Evolutionary conservation across 2,329 filamentous ascomycete genomes (phyloP).

Genomic region (Blastomyces gilchristii): DNA sequence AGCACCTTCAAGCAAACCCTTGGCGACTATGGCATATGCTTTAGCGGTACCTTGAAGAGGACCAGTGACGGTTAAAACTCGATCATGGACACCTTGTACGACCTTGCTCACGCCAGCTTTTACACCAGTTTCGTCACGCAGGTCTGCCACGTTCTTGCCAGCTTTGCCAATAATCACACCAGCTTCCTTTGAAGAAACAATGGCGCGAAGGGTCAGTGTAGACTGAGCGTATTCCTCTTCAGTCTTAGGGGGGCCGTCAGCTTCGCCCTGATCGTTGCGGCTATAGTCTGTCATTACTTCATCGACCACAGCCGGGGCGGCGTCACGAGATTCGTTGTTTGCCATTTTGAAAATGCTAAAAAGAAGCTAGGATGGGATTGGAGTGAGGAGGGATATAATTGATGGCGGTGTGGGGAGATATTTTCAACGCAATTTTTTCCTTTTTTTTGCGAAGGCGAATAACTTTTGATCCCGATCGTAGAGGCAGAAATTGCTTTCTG

Average conservation of each 20-base stretch:
- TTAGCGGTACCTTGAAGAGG: conserved; percentile 78
- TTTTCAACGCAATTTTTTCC: neutral
- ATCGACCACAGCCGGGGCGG: conserved; percentile 48
- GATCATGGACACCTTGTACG: conserved; percentile 92
- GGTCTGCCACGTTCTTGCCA: conserved; percentile 94
- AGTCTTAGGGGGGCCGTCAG: conserved; percentile 73
- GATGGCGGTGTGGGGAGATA: neutral
- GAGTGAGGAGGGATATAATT: conserved; percentile 5
- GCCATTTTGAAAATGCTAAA: conserved; percentile 43
- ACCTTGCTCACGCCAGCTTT: conserved; percentile 98
- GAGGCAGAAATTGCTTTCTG: conserved; percentile 8
- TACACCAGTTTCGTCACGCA: conserved; percentile 94
- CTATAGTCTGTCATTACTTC: conserved; percentile 55
- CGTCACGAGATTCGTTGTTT: conserved; percentile 44
- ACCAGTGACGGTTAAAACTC: conserved; percentile 90
- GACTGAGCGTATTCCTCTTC: conserved; percentile 94
- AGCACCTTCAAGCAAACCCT: conserved; percentile 82
- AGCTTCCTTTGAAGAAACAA: conserved; percentile 97
- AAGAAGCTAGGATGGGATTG: neutral
- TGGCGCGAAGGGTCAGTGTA: conserved; percentile 87
- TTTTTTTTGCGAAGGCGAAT: neutral
- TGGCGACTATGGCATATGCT: conserved; percentile 87
- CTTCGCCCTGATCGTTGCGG: conserved; percentile 55
- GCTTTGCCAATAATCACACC: conserved; percentile 98
- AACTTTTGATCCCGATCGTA: neutral